Evolutionary conservation across 202 grass and related monocot species (phyloP).

Genomic region (Panicum hallii): DNA sequence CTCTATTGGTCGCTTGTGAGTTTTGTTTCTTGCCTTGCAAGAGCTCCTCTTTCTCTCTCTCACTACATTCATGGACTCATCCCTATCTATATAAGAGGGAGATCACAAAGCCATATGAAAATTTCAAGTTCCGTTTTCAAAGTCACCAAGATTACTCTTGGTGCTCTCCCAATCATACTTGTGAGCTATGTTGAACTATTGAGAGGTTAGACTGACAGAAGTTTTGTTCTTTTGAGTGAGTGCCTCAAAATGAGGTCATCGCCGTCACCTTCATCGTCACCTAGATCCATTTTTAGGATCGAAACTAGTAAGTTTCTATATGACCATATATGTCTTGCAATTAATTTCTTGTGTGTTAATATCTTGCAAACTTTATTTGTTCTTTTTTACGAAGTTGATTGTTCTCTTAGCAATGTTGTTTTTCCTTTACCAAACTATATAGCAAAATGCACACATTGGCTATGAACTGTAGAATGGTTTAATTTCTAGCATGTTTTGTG

Average conservation of each 20-base stretch:
- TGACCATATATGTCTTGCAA: neutral
- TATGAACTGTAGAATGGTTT: neutral
- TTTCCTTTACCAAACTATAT: neutral
- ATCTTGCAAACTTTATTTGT: neutral
- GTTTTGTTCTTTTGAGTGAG: neutral
- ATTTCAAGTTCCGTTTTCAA: slow-evolving; percentile 21
- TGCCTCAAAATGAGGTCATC: slow-evolving; percentile 25
- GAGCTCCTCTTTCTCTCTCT: slow-evolving; percentile 36
- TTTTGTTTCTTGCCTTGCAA: slow-evolving; percentile 57
- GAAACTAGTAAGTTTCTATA: slow-evolving; percentile 42
- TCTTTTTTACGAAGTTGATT: neutral
- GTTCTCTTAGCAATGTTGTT: neutral
- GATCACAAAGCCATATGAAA: slow-evolving; percentile 35
- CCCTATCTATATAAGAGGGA: slow-evolving; percentile 47
- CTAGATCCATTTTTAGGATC: slow-evolving; percentile 38
- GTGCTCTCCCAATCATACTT: neutral
- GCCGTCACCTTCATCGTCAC: neutral
- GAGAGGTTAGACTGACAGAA: neutral
- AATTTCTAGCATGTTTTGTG: too few species aligned
- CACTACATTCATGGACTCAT: slow-evolving; percentile 1
- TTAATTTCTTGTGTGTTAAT: neutral
- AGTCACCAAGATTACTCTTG: neutral
- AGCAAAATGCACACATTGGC: neutral
- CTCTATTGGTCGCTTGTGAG: slow-evolving; percentile 46
- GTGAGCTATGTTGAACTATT: slow-evolving; percentile 17